Evolutionary conservation across 257 asterid species (phyloP).

Genomic region (Buddleja alternifolia): DNA sequence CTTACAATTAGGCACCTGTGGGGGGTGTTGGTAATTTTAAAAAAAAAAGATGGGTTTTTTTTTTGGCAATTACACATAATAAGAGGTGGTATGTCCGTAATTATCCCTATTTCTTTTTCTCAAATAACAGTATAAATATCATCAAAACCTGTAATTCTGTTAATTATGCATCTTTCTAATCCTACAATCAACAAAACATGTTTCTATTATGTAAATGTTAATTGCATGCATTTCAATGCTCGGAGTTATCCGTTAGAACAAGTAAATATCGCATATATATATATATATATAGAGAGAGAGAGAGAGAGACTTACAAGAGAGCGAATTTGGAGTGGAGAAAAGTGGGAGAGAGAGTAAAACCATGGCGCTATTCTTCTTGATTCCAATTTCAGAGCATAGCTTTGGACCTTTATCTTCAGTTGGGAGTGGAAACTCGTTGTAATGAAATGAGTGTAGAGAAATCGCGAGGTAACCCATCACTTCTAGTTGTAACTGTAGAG

Average conservation of each 20-base stretch:
- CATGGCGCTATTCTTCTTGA: slow-evolving; percentile 41
- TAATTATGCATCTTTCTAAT: neutral
- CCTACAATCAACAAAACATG: slow-evolving; percentile 13
- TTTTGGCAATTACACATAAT: too few relatives aligned
- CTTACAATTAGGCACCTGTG: too few relatives aligned
- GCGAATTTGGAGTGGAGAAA: slow-evolving; percentile 30
- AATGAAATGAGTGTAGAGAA: too few relatives aligned
- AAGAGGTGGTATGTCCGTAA: too few relatives aligned
- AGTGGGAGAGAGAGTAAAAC: slow-evolving; percentile 43
- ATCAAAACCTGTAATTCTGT: neutral
- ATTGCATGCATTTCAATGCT: neutral
- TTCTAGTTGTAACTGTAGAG: neutral
- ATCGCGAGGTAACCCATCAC: too few relatives aligned
- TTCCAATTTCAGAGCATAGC: slow-evolving; percentile 31
- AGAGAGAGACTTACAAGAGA: slow-evolving; percentile 48
- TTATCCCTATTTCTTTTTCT: too few relatives aligned
- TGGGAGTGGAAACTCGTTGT: too few relatives aligned
- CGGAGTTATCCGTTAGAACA: neutral
- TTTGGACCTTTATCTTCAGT: slow-evolving; percentile 35
- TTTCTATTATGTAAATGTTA: neutral
- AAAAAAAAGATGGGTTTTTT: too few relatives aligned
- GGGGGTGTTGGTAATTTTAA: too few relatives aligned
- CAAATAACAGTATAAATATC: neutral
- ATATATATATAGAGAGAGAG: slow-evolving; percentile 29
- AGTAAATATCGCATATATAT: neutral